Evolutionary conservation across 768 basidiomycete species (phyloP), one percentile per base, ranked within the genome.

Genomic region (Jaapia argillacea): DNA sequence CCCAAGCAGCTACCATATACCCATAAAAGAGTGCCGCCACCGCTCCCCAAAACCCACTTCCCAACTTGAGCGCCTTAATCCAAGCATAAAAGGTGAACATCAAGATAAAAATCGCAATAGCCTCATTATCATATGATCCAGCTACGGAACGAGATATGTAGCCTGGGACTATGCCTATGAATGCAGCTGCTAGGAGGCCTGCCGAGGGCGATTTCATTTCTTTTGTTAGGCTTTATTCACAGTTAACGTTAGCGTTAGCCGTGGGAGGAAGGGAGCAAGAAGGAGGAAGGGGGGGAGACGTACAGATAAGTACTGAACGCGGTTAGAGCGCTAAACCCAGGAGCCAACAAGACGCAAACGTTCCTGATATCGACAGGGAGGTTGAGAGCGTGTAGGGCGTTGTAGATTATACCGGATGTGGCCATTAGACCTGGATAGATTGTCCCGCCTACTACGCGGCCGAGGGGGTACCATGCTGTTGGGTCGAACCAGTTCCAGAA

Each of bases 401-500:
- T 92, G 75, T 92, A 97, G 57, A 99, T 99, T 54, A 97, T 80
- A 42, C 94, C 96, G 51, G 90, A 90, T 20, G 96, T 99, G 22
- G 88, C 90, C 96, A 98, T 99, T 28, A 98, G 69, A 48, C 96
- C 96, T 14, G 96, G 96, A 59, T 97, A 99, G 54, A 99, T 87
- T 12, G 96, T 99, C 41, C 94, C 94, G 42, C 96, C 96, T 36
- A 98, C 96, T 40, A 96, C 92, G 55, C 96, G 90, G 36, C 96
- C 96, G 0, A 99, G 79, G 7, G 96, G 96, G 55, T 99, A 98
- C 96, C 96, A 99, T 52, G 94, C 94, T 3, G 94, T 96, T 18
- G 93, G 93, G 64, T 99, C 96, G 59, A 99, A 99, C 96, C 96
- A 99, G 58, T 99, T 99, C 96, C 96, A 99, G 67, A 99, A 98